Conservation (phyloP, 768 basidiomycete genomes). For the Cubamyces lactineus region DNA sequence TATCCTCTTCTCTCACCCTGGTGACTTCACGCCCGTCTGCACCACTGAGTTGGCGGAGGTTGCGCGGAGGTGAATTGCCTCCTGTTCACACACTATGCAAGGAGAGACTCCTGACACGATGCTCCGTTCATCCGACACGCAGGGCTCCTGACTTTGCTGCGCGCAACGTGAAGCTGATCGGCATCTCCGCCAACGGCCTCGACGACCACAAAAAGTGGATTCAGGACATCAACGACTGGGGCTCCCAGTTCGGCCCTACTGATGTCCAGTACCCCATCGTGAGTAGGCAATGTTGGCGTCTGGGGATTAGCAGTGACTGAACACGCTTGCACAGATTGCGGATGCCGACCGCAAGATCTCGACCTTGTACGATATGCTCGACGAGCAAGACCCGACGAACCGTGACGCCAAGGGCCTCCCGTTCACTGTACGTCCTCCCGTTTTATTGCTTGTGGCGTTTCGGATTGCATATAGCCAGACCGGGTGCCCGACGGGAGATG, state of each 20-base stretch:
- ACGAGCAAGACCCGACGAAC: conserved; percentile 93
- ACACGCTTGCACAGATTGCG: conserved; percentile 65
- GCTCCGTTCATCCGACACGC: neutral
- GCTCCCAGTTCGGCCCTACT: conserved; percentile 70
- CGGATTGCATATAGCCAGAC: neutral
- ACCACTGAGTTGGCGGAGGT: conserved; percentile 98
- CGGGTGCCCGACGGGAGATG: neutral
- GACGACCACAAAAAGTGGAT: conserved; percentile 88
- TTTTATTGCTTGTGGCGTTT: too few species aligned
- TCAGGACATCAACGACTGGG: conserved; percentile 81
- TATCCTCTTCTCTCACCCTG: conserved; percentile 93
- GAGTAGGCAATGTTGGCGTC: conserved; percentile 32
- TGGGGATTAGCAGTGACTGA: neutral
- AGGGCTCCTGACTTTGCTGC: conserved; percentile 79
- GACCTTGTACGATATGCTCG: conserved; percentile 93
- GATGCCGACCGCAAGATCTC: conserved; percentile 88
- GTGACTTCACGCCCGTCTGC: conserved; percentile 91
- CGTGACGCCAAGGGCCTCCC: conserved; percentile 85
- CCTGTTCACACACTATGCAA: neutral
- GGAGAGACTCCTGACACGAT: neutral
- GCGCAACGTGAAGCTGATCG: conserved; percentile 92
- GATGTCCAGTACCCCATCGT: conserved; percentile 92
- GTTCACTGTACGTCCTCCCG: conserved; percentile 65
- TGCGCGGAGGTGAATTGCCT: conserved; percentile 55
- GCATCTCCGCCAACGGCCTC: conserved; percentile 90